Evolutionary conservation across 148 eudicot genomes (phyloP), one percentile per base, ranked within the genome.

Genomic region (Talinum fruticosum): DNA sequence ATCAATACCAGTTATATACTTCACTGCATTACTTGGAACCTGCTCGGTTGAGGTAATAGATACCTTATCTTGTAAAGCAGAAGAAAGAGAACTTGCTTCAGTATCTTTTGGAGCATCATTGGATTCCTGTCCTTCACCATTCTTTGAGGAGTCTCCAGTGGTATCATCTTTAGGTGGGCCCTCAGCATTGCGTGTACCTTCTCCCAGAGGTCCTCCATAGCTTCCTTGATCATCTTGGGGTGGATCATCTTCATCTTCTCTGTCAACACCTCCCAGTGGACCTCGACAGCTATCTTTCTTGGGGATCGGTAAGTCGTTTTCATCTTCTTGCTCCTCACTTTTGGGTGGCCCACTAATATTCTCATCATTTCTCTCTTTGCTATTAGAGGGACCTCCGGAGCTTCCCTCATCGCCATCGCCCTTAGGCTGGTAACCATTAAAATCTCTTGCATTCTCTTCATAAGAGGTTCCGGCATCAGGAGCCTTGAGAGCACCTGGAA

Each of bases 211-310:
- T 26, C 71, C 79, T 66, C 78, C 83, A 14, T 81, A 32, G 75
- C 80, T 83, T 45, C 81, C 85, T 26, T 19, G 54, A 77, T 85
- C 86, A 54, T 88, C 93, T 47, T 75, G 83, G 19, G 84, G 80
- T 26, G 86, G 71, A 75, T 87, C 88, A 78, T 87, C 89, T n/a
- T 76, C 53, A 36, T 87, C 89, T 71, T 87, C 86, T 77, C 53
- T 79, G 59, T 77, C 78, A 47, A 87, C 78, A 19, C 87, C 83
- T 76, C 79, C 41, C 30, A 82, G 76, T 67, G 84, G 84, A 29
- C 84, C 84, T 59, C 66, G 72, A 72, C 76, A 72, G 41, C 76
- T 75, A 57, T 23, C 51, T 66, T 72, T 59, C 18, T 71, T 57
- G 7, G 68, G 65, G 34, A 64, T 76, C 44, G 37, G 71, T 14